phyloP scores from a whole-genome alignment of 805 yeast genomes.

The Monosporozyma unispora region DNA sequence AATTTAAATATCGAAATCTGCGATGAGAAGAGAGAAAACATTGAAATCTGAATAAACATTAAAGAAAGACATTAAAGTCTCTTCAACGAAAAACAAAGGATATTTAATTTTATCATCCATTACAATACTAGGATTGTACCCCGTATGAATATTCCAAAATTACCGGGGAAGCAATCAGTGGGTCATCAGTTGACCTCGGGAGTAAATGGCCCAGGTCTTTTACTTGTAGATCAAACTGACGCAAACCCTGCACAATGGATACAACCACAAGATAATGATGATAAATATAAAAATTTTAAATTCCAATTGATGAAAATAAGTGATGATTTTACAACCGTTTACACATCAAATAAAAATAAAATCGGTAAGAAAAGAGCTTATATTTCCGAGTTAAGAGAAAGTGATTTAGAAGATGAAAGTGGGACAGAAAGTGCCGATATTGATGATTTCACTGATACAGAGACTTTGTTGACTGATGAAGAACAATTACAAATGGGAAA shows the following conservation, averaged over 20 bases:
- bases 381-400: background rate
- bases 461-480: background rate
- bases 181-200: conserved; percentile 5
- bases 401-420: conserved; percentile 1
- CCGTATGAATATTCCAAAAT: conserved; percentile 1
- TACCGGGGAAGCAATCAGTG: background rate
- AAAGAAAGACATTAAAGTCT: background rate
- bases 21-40: background rate
- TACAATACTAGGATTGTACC: background rate
- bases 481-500: background rate
- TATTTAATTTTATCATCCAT: no score
- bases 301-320: background rate
- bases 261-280: background rate
- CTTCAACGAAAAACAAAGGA: no score
- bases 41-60: background rate
- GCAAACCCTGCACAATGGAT: background rate
- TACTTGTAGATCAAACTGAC: background rate
- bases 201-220: conserved; percentile 3
- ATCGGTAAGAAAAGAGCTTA: background rate
- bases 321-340: background rate
- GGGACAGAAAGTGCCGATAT: background rate
- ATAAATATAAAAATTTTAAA: background rate
- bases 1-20: background rate
- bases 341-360: background rate
- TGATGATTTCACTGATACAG: background rate